These are phyloP conservation scores for Mucor mucedo DNA, from an alignment of 371 early-diverging fungal genomes.

Conservation along the genomic window DNA sequence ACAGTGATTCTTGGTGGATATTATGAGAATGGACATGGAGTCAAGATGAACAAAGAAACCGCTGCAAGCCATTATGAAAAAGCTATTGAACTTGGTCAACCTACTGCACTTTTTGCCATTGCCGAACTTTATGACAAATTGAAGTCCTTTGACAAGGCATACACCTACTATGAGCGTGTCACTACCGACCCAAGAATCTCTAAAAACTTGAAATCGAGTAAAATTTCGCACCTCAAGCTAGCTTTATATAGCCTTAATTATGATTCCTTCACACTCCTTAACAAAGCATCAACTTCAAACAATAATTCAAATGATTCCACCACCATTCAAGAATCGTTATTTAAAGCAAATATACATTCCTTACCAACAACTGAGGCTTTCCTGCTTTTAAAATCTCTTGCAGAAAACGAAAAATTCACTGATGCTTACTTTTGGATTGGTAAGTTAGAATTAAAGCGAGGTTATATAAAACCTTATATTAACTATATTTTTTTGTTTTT, in stretches of 20 bases:
- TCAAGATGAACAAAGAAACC: slow-evolving; percentile 58
- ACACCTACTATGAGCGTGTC: slow-evolving; percentile 38
- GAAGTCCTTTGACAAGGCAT: slow-evolving; percentile 43
- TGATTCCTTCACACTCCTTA: slow-evolving; percentile 29
- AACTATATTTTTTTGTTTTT: neutral
- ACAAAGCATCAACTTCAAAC: neutral
- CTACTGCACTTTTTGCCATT: slow-evolving; percentile 50
- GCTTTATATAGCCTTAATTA: slow-evolving; percentile 50
- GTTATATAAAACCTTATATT: neutral
- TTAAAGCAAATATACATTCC: neutral
- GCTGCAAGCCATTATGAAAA: slow-evolving; percentile 55
- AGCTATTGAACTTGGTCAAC: slow-evolving; percentile 42
- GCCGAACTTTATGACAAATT: slow-evolving; percentile 47
- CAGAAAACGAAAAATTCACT: slow-evolving; percentile 33
- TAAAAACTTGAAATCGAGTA: slow-evolving; percentile 31
- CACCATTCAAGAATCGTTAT: neutral
- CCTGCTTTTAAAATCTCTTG: slow-evolving; percentile 27
- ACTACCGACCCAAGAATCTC: slow-evolving; percentile 35
- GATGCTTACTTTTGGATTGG: slow-evolving; percentile 49
- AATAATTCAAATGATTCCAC: neutral
- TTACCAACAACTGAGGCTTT: slow-evolving; percentile 30
- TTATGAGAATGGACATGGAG: slow-evolving; percentile 58
- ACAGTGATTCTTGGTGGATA: slow-evolving; percentile 69
- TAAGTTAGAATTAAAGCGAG: slow-evolving; percentile 10
- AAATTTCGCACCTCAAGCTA: slow-evolving; percentile 42